Conservation (phyloP, 306 rosid genomes). For the Dalbergia cultrata region DNA sequence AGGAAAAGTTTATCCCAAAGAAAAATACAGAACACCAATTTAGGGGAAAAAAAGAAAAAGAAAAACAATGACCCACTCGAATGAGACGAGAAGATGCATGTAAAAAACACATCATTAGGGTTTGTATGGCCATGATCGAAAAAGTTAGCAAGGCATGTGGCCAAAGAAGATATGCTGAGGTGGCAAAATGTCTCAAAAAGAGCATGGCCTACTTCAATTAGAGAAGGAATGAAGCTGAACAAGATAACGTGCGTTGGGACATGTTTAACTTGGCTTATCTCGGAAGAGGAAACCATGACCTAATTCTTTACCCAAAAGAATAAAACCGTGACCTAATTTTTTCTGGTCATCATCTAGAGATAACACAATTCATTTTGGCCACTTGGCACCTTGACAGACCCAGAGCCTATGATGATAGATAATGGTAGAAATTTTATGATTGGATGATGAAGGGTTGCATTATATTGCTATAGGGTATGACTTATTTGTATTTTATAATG, state of each 20-base stretch:
- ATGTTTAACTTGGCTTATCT: constrained; percentile 12
- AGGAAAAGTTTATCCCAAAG: too few relatives aligned
- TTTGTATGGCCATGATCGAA: not conserved
- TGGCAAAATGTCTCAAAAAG: not conserved
- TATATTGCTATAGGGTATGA: not conserved
- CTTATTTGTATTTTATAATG: too few relatives aligned
- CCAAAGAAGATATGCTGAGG: constrained; percentile 25
- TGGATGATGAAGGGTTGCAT: constrained; percentile 19
- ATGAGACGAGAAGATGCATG: not conserved
- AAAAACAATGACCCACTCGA: too few relatives aligned
- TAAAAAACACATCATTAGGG: not conserved
- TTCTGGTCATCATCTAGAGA: constrained; percentile 43
- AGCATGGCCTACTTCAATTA: constrained; percentile 18
- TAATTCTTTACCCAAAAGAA: not conserved
- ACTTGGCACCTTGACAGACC: not conserved
- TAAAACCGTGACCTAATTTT: constrained; percentile 52
- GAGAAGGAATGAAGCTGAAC: not conserved
- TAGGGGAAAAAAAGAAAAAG: too few relatives aligned
- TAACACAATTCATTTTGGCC: not conserved
- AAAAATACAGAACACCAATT: too few relatives aligned
- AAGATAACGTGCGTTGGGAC: constrained; percentile 19
- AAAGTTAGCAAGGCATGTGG: constrained; percentile 1
- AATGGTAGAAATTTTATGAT: not conserved
- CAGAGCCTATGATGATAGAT: not conserved
- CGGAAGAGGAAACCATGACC: not conserved